Conservation (phyloP, 768 basidiomycete species). For the Paxillus involutus region DNA sequence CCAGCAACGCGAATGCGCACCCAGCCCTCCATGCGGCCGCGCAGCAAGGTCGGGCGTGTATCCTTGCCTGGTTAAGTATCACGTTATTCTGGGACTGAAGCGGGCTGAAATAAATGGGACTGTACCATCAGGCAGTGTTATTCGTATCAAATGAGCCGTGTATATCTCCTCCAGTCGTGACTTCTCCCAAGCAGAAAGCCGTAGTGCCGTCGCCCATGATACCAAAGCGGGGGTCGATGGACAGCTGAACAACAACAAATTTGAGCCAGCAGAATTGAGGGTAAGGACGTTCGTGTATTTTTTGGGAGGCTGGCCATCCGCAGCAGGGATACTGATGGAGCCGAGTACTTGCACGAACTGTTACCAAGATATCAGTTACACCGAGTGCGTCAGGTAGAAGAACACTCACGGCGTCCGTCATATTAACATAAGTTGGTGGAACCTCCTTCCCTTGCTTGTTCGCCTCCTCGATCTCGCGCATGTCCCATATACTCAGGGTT, state of each 20-base stretch:
- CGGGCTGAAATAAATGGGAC: conserved; percentile 11
- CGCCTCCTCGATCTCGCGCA: conserved; percentile 84
- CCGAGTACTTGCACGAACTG: conserved; percentile 82
- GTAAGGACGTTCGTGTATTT: conserved; percentile 80
- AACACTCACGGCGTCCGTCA: conserved; percentile 78
- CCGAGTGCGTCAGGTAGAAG: not conserved
- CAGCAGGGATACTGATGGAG: conserved; percentile 64
- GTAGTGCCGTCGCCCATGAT: conserved; percentile 90
- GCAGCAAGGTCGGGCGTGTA: conserved; percentile 60
- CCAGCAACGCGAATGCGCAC: conserved; percentile 89
- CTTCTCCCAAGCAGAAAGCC: conserved; percentile 93
- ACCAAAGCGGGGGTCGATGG: conserved; percentile 66
- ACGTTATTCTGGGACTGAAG: conserved; percentile 25
- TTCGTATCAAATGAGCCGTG: conserved; percentile 89
- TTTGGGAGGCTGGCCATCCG: conserved; percentile 46
- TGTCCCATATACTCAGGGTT: conserved; percentile 89
- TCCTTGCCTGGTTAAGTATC: conserved; percentile 37
- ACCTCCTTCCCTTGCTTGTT: conserved; percentile 78
- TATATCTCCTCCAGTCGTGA: conserved; percentile 95
- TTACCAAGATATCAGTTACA: conserved; percentile 8
- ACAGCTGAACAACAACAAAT: conserved; percentile 87
- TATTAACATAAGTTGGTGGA: conserved; percentile 84
- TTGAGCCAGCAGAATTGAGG: conserved; percentile 91
- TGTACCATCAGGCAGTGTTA: conserved; percentile 57
- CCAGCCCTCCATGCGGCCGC: conserved; percentile 88